phyloP scores from a whole-genome alignment of 306 rosid genomes.

The Prosopis cineraria region DNA sequence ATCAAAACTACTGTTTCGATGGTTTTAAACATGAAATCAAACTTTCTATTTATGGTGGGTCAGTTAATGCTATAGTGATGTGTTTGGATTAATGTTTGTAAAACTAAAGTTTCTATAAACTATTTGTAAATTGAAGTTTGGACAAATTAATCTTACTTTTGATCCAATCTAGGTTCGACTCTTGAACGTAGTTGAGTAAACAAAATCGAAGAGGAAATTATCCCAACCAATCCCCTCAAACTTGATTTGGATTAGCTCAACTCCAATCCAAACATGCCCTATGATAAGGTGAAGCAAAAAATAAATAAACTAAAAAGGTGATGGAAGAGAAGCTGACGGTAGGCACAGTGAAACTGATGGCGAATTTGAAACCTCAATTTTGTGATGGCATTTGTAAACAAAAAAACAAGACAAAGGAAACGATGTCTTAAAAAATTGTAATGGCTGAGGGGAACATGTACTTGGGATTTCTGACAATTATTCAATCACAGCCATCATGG shows the following conservation, averaged over 20 bases:
- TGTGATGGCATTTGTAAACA: background rate
- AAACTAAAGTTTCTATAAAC: background rate
- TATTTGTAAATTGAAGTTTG: background rate
- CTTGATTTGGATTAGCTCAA: too few species aligned
- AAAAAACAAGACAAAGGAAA: background rate
- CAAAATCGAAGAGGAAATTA: background rate
- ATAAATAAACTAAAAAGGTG: background rate
- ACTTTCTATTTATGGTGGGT: too few species aligned
- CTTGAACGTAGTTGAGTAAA: background rate
- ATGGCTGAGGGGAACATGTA: background rate
- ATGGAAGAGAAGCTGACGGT: background rate
- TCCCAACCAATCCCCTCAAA: background rate
- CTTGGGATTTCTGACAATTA: background rate
- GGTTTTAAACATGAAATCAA: too few species aligned
- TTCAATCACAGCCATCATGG: background rate
- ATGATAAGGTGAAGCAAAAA: too few species aligned
- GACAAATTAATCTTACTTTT: background rate
- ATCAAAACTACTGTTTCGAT: too few species aligned
- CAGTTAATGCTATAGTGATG: background rate
- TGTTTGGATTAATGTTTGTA: background rate
- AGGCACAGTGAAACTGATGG: background rate
- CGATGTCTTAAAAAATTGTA: background rate
- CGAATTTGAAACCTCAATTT: background rate
- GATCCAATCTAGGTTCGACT: background rate
- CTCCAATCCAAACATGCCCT: too few species aligned